Percentiles rank a stretch among this genome's conserved stretches.
Conservation (phyloP, 2,329 filamentous ascomycete species). For the Monascus ruber region DNA sequence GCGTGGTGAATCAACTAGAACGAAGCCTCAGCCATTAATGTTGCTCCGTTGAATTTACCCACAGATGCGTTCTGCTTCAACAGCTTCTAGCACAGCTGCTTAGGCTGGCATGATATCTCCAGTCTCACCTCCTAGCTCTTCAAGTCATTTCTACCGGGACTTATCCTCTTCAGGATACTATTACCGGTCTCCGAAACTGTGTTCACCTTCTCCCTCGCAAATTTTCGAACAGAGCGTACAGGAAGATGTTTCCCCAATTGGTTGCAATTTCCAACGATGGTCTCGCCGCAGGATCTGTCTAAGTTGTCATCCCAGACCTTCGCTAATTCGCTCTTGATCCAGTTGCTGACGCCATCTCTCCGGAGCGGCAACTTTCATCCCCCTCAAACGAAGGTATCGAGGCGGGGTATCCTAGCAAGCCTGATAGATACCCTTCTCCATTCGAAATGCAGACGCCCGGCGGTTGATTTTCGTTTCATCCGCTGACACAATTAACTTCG, state of each 20-base stretch:
- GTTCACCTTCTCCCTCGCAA: constrained; percentile 61
- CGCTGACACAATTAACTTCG: constrained; percentile 79
- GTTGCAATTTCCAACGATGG: too few relatives aligned
- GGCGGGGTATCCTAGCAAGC: too few relatives aligned
- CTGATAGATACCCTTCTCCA: constrained; percentile 13
- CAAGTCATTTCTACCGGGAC: constrained; percentile 23
- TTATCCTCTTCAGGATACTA: constrained; percentile 57
- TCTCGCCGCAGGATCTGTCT: too few relatives aligned
- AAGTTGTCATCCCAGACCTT: constrained; percentile 77
- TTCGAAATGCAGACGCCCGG: constrained; percentile 67
- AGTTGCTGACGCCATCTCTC: constrained; percentile 41
- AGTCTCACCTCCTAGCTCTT: constrained; percentile 19
- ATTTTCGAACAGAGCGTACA: constrained; percentile 96
- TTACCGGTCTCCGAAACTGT: constrained; percentile 57
- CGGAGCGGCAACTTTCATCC: constrained; percentile 24
- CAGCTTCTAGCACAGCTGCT: neutral
- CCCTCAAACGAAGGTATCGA: constrained; percentile 32
- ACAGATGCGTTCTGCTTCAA: too few relatives aligned
- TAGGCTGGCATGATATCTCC: constrained; percentile 5
- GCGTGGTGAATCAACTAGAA: too few relatives aligned
- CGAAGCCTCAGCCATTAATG: too few relatives aligned
- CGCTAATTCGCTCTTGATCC: constrained; percentile 68
- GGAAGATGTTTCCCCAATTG: constrained; percentile 49
- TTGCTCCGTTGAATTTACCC: too few relatives aligned
- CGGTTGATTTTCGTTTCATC: constrained; percentile 93